Evolutionary conservation across 2,329 filamentous ascomycete species (phyloP), one percentile per base, ranked within the genome.

Genomic region (Xylaria sp.): DNA sequence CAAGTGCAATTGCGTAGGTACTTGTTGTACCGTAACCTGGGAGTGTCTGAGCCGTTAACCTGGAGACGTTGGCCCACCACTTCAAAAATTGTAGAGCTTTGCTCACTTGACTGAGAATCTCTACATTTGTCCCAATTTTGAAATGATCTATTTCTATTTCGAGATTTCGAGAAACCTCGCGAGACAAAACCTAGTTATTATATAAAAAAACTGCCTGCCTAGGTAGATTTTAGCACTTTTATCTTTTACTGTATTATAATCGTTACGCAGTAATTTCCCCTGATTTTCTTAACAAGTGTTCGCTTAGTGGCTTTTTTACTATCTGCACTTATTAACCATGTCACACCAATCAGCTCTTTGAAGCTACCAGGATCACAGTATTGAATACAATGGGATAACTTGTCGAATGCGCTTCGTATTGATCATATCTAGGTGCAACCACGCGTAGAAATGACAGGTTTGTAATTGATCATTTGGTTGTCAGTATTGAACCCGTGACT

Each of bases 401-500:
- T 61, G 32, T 56, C 7, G 32, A 58, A 60, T 63, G 48, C 60
- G 55, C 48, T 58, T 43, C 48, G 45, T 39, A 68, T 70, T 68
- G 50, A 62, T 41, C 58, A 61, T 68, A 63, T 70, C 59, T 68
- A 65, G 62, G 23, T 63, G 59, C 28, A 41, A 20, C 50, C 12
- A 41, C 28, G 41, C 50, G 58, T 67, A 46, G 9, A 63, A 65
- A 50, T 63, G 32, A 57, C 57, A 57, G 59, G 41, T 12, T 25
- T 62, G 30, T 55, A 18, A 39, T 55, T 61, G 52, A 63, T 61
- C 23, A 57, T 61, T 60, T 60, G 4, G 23, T 60, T 34, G 48
- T 59, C 36, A 59, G 36, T 39, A 63, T 56, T 53, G 32, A 66
- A 63, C 55, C 46, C 69, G 60, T 64, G 57, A 59, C 66, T 66